Conservation (phyloP, 2,329 filamentous ascomycete genomes). For the Phyllosticta citrichinensis region DNA sequence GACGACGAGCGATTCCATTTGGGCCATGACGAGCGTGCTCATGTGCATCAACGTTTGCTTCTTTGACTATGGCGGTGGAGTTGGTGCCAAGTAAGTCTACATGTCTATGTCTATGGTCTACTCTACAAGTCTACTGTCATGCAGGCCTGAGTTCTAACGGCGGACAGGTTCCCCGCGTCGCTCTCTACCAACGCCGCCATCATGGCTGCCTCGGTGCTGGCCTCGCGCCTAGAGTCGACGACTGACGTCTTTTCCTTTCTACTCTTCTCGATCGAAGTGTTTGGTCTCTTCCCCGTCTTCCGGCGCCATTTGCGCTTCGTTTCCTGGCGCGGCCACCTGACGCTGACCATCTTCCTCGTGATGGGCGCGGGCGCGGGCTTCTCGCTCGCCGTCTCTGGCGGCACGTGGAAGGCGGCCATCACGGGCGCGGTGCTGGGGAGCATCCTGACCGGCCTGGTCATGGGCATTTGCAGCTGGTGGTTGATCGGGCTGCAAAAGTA, state of each 20-base stretch:
- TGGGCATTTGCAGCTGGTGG: constrained; percentile 97
- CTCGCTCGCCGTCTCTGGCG: constrained; percentile 47
- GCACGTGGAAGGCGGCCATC: constrained; percentile 48
- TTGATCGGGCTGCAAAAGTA: constrained; percentile 94
- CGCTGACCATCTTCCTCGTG: constrained; percentile 66
- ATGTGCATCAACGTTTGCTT: constrained; percentile 95
- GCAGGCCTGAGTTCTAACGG: not conserved
- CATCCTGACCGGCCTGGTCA: constrained; percentile 63
- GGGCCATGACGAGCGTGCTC: constrained; percentile 91
- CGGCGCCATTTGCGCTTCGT: constrained; percentile 75
- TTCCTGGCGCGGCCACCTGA: constrained; percentile 70
- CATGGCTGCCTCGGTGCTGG: constrained; percentile 92
- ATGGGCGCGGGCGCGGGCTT: constrained; percentile 71
- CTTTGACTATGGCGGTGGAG: constrained; percentile 81
- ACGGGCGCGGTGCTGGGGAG: constrained; percentile 68
- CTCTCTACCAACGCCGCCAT: constrained; percentile 91
- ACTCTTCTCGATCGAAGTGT: constrained; percentile 93
- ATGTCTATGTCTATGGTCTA: not conserved
- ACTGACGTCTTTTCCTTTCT: constrained; percentile 92
- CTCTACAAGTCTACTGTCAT: not conserved
- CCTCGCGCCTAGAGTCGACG: constrained; percentile 77
- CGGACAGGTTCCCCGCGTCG: constrained; percentile 55
- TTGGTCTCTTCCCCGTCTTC: constrained; percentile 95
- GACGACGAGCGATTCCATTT: constrained; percentile 89
- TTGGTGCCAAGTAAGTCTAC: constrained; percentile 39